Percentiles rank a stretch among this genome's conserved stretches.
Conservation (phyloP, 2,329 filamentous ascomycete genomes). For the Phoma herbarum region DNA sequence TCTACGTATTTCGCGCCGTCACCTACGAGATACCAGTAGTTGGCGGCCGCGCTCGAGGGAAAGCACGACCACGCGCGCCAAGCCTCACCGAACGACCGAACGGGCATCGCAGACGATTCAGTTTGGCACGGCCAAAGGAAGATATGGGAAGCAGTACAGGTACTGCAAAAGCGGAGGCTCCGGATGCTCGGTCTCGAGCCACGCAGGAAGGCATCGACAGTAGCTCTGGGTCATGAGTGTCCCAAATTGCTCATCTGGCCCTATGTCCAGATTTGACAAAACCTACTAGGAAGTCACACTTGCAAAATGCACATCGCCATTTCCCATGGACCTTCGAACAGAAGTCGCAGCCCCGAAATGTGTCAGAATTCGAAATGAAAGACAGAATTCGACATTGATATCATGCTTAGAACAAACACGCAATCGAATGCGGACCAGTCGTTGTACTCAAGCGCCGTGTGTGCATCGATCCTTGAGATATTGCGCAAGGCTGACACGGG, state of each 20-base stretch:
- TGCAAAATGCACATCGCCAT: not conserved
- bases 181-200: constrained; percentile 41
- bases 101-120: constrained; percentile 58
- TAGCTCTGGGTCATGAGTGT: not conserved
- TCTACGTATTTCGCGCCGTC: constrained; percentile 68
- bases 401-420: too few species aligned
- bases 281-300: not conserved
- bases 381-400: too few species aligned
- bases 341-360: too few species aligned
- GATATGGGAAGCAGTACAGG: constrained; percentile 33
- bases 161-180: constrained; percentile 25
- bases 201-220: constrained; percentile 29
- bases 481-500: too few species aligned
- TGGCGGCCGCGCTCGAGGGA: constrained; percentile 68
- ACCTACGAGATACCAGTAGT: constrained; percentile 67
- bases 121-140: constrained; percentile 47
- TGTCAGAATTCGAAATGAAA: too few species aligned
- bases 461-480: too few species aligned
- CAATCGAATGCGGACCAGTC: too few species aligned
- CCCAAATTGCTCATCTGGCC: not conserved
- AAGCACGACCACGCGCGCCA: constrained; percentile 67
- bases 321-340: too few species aligned
- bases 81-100: constrained; percentile 66
- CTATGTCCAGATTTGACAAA: not conserved
- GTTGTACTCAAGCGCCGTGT: too few species aligned